Percentiles rank a stretch among this genome's conserved stretches.
Evolutionary conservation across 75 land plant species (phyloP).

Genomic region (Cunninghamia lanceolata): DNA sequence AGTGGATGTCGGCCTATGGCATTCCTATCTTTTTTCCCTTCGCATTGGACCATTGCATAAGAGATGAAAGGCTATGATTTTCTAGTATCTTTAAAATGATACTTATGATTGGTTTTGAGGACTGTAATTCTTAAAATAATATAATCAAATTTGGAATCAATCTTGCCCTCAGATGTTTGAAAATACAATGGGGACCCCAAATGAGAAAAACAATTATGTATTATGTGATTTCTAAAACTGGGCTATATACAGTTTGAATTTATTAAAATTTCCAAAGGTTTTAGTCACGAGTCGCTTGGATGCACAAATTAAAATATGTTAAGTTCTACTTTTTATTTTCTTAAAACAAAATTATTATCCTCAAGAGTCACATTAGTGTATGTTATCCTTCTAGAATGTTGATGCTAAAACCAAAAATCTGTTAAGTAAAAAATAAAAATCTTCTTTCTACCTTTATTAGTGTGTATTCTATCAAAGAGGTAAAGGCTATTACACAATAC

Average conservation of each 20-base stretch:
- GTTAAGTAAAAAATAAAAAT: background rate
- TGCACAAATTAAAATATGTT: background rate
- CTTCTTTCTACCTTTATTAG: background rate
- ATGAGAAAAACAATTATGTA: background rate
- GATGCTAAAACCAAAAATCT: background rate
- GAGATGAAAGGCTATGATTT: background rate
- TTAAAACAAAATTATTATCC: background rate
- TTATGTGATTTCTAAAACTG: background rate
- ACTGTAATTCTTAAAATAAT: background rate
- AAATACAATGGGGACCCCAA: background rate
- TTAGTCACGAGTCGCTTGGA: background rate
- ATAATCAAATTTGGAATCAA: background rate
- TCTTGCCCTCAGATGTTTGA: background rate
- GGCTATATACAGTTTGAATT: background rate
- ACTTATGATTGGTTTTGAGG: background rate
- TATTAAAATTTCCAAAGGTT: background rate
- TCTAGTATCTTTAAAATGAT: background rate
- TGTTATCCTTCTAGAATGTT: background rate
- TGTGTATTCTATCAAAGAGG: background rate
- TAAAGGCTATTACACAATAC: background rate
- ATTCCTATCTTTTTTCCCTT: background rate
- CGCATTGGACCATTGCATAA: background rate
- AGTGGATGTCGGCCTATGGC: background rate
- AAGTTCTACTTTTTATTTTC: background rate
- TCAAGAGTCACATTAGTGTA: background rate